Conservation (phyloP, 176 grass and related monocot genomes). For the Carex myosuroides region DNA sequence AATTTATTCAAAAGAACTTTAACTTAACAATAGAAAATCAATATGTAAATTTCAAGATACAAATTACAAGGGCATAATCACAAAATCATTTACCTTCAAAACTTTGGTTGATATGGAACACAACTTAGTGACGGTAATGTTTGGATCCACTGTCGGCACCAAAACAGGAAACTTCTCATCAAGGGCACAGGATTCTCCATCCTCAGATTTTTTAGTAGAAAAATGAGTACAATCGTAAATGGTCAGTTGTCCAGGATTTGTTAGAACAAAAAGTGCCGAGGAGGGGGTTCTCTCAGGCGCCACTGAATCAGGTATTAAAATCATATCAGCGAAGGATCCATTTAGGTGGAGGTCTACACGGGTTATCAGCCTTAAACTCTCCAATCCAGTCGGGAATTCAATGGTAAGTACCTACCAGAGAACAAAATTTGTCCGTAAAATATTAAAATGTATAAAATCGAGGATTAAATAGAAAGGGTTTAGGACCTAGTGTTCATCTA, state of each 20-base stretch:
- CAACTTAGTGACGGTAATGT: slow-evolving; percentile 62
- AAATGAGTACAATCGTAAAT: slow-evolving; percentile 76
- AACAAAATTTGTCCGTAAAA: neutral
- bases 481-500: neutral
- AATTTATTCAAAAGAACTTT: neutral
- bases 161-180: slow-evolving; percentile 69
- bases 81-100: slow-evolving; percentile 59
- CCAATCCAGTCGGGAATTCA: slow-evolving; percentile 59
- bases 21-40: neutral
- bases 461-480: neutral
- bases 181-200: slow-evolving; percentile 35
- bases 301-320: slow-evolving; percentile 65
- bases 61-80: neutral
- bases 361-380: slow-evolving; percentile 56
- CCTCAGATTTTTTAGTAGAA: slow-evolving; percentile 49
- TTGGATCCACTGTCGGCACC: slow-evolving; percentile 72
- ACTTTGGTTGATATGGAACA: slow-evolving; percentile 50
- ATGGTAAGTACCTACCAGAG: slow-evolving; percentile 72
- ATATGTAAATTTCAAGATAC: neutral
- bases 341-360: slow-evolving; percentile 70
- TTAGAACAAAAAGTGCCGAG: slow-evolving; percentile 76
- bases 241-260: slow-evolving; percentile 89
- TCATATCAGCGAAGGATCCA: slow-evolving; percentile 99
- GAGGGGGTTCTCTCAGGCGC: slow-evolving; percentile 45
- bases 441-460: neutral